phyloP scores from a whole-genome alignment of 2,329 filamentous ascomycete genomes.

The Helicocarpus griseus region DNA sequence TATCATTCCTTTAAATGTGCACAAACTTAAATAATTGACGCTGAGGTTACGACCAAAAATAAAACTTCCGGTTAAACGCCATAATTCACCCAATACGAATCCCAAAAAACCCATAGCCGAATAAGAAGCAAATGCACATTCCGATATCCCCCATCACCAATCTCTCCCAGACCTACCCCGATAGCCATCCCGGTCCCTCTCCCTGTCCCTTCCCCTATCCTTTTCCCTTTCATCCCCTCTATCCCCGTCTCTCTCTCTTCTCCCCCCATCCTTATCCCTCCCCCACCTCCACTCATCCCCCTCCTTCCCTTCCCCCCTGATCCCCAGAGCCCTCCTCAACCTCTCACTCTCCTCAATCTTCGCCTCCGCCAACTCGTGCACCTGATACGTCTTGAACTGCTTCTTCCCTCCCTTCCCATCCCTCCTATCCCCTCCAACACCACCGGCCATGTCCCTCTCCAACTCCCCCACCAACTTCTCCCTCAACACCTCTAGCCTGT shows the following conservation, averaged over 20 bases:
- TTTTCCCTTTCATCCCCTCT: slow-evolving; percentile 12
- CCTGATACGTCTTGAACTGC: slow-evolving; percentile 79
- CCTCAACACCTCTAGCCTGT: slow-evolving; percentile 57
- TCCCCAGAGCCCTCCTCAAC: slow-evolving; percentile 74
- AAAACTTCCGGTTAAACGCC: background rate
- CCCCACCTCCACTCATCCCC: slow-evolving; percentile 46
- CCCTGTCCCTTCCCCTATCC: slow-evolving; percentile 9
- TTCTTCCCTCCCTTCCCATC: slow-evolving; percentile 20
- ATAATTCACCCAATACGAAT: background rate
- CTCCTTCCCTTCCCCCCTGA: slow-evolving; percentile 79
- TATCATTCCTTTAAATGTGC: background rate
- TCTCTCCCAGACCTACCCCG: slow-evolving; percentile 3
- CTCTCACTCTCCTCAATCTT: slow-evolving; percentile 94
- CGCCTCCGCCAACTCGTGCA: slow-evolving; percentile 90
- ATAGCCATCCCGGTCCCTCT: slow-evolving; percentile 1
- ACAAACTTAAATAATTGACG: too few relatives aligned
- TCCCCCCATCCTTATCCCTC: slow-evolving; percentile 8
- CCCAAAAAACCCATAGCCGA: background rate
- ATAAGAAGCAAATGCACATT: background rate
- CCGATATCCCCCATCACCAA: background rate
- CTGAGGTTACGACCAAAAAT: too few relatives aligned
- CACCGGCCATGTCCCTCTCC: slow-evolving; percentile 33
- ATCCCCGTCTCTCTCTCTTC: slow-evolving; percentile 6
- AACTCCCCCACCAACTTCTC: slow-evolving; percentile 52
- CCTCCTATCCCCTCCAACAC: background rate